Conservation (phyloP, 805 yeast species). For the Clavispora asparagi region DNA sequence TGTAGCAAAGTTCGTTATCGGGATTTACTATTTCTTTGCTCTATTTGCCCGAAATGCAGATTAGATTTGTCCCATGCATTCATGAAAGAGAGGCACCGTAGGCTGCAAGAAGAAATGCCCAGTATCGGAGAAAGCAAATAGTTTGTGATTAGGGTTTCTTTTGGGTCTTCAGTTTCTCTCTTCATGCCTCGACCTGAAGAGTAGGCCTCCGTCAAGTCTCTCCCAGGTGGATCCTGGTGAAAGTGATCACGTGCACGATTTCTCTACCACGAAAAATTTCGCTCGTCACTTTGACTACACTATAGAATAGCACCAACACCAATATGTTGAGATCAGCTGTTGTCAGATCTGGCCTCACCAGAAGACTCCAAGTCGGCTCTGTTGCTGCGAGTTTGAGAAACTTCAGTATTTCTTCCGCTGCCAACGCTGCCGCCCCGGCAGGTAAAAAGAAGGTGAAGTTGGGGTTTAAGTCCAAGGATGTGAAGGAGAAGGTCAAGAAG, state of each 20-base stretch:
- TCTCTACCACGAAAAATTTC: conserved; percentile 5
- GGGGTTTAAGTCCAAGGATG: conserved; percentile 15
- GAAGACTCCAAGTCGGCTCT: conserved; percentile 1
- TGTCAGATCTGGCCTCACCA: conserved; percentile 4
- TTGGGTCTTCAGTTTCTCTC: too few relatives aligned
- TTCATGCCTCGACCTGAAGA: too few relatives aligned
- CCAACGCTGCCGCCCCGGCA: conserved; percentile 15
- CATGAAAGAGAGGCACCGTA: too few relatives aligned
- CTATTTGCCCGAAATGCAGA: too few relatives aligned
- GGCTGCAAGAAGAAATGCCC: too few relatives aligned
- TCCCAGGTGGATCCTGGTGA: not conserved
- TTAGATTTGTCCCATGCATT: too few relatives aligned
- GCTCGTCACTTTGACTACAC: conserved; percentile 1
- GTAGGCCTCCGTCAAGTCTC: too few relatives aligned
- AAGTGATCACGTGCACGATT: not conserved
- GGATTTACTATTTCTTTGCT: too few relatives aligned
- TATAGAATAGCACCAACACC: not conserved
- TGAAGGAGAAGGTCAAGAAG: conserved; percentile 23
- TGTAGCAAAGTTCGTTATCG: too few relatives aligned
- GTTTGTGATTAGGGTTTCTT: too few relatives aligned
- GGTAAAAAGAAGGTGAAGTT: conserved; percentile 21
- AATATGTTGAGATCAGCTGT: conserved; percentile 11
- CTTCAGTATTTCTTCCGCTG: conserved; percentile 7
- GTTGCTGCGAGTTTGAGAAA: conserved; percentile 3
- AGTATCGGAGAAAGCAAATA: too few relatives aligned